These are phyloP conservation scores for Exophiala alcalophila DNA, from an alignment of 2,329 filamentous ascomycete species.

Conservation along the genomic window DNA sequence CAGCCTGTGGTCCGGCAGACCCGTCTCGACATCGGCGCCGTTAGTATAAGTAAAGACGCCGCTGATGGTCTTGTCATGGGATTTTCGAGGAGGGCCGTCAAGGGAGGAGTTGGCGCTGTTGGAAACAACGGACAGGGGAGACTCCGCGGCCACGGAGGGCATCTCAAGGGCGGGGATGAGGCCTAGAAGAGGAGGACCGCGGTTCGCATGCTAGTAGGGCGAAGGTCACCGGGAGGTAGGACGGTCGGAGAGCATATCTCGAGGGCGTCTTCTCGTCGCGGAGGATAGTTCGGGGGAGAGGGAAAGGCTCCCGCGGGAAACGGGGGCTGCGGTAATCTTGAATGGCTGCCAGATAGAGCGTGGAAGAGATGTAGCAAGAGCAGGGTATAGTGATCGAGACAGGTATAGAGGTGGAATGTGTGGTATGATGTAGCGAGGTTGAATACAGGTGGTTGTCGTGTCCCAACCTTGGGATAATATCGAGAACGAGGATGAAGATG, in stretches of 20 bases:
- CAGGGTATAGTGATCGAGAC: no score
- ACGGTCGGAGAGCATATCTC: conserved; percentile 19
- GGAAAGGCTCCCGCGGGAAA: no score
- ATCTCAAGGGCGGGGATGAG: conserved; percentile 20
- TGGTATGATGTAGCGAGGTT: no score
- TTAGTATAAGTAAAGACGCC: conserved; percentile 49
- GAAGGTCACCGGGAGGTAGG: conserved; percentile 14
- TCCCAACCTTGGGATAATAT: no score
- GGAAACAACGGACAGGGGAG: conserved; percentile 33
- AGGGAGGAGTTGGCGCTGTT: conserved; percentile 36
- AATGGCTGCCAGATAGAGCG: no score
- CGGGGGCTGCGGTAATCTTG: no score
- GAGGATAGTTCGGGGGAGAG: no score
- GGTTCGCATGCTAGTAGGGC: conserved; percentile 20
- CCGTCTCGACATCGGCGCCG: conserved; percentile 44
- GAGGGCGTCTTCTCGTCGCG: no score
- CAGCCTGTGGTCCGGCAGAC: conserved; percentile 39
- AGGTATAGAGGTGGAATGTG: no score
- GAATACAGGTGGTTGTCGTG: no score
- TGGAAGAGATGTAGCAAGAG: no score
- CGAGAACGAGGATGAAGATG: no score
- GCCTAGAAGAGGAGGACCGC: conserved; percentile 3
- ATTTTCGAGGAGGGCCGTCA: conserved; percentile 42
- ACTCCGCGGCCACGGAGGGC: conserved; percentile 26
- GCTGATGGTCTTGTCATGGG: conserved; percentile 44